A percentile compares a stretch with the other conserved stretches of the same genome.
phyloP scores from a whole-genome alignment of 768 basidiomycete genomes.

The Lanmaoa pseudosensibilis region DNA sequence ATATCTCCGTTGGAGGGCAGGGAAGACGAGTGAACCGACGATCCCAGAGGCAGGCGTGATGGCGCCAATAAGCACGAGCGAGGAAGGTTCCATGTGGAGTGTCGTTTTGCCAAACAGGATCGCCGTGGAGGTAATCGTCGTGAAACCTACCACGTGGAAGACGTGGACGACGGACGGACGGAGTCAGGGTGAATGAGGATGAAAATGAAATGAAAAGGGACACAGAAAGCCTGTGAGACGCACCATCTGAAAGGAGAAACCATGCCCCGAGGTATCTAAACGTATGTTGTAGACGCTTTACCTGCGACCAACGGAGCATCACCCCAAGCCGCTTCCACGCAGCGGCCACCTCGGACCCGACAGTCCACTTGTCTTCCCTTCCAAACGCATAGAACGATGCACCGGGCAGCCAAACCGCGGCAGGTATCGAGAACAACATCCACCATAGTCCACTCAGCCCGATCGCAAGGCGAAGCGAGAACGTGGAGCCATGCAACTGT shows the following conservation, averaged over 20 bases:
- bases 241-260: conserved; percentile 93
- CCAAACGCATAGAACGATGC: not conserved
- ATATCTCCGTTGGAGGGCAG: conserved; percentile 62
- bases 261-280: conserved; percentile 91
- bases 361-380: conserved; percentile 40
- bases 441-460: conserved; percentile 87
- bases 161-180: too few relatives aligned
- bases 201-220: not conserved
- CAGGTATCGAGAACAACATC: conserved; percentile 78
- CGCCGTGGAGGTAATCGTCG: conserved; percentile 89
- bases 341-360: conserved; percentile 50
- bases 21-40: conserved; percentile 81
- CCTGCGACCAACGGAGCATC: conserved; percentile 74
- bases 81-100: conserved; percentile 74
- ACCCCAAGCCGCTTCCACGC: conserved; percentile 77
- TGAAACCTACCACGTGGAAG: conserved; percentile 57
- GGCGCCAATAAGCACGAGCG: conserved; percentile 77
- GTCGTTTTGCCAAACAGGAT: conserved; percentile 91
- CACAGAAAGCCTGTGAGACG: conserved; percentile 15
- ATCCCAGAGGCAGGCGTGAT: conserved; percentile 81
- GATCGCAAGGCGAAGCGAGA: conserved; percentile 78
- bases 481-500: conserved; percentile 69
- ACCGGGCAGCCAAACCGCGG: conserved; percentile 70
- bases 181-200: not conserved
- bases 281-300: conserved; percentile 74